Conservation (phyloP, 345 rosid species). For the Eucalyptus pumila region DNA sequence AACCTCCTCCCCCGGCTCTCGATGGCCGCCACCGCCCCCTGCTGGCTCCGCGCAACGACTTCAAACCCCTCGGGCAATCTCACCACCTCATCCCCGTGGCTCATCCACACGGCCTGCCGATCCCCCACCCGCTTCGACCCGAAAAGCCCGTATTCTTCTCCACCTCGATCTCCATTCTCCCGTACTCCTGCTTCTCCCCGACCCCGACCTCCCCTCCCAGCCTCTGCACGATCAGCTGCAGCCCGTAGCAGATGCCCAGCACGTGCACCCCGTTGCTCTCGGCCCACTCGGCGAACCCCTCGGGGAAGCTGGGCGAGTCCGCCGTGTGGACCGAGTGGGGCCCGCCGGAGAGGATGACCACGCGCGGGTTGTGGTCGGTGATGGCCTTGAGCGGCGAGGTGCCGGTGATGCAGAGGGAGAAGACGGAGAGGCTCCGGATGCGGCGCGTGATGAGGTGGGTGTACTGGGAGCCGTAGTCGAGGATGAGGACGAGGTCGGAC, state of each 20-base stretch:
- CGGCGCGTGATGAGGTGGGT: conserved; percentile 93
- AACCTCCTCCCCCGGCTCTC: conserved; percentile 51
- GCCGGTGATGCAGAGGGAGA: conserved; percentile 85
- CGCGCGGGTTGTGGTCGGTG: conserved; percentile 46
- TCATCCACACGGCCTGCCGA: conserved; percentile 89
- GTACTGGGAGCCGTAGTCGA: conserved; percentile 88
- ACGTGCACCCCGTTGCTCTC: conserved; percentile 39
- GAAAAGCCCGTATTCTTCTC: conserved; percentile 28
- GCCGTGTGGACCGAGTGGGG: conserved; percentile 84
- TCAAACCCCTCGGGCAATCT: conserved; percentile 67
- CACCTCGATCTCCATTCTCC: conserved; percentile 89
- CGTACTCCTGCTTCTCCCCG: conserved; percentile 86
- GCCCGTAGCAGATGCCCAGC: conserved; percentile 79
- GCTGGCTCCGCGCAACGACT: conserved; percentile 61
- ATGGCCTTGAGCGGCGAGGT: conserved; percentile 60
- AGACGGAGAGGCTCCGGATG: conserved; percentile 69
- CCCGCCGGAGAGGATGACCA: conserved; percentile 89
- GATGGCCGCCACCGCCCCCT: conserved; percentile 76
- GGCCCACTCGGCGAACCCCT: conserved; percentile 72
- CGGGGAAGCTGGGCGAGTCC: conserved; percentile 63
- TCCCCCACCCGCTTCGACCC: conserved; percentile 60
- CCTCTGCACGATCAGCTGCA: conserved; percentile 78
- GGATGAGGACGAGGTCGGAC: conserved; percentile 74
- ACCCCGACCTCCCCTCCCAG: conserved; percentile 68
- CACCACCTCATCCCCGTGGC: conserved; percentile 89